Base-by-base conservation (phyloP, 495 filamentous ascomycete genomes). In the Lichenothelia convexa region DNA sequence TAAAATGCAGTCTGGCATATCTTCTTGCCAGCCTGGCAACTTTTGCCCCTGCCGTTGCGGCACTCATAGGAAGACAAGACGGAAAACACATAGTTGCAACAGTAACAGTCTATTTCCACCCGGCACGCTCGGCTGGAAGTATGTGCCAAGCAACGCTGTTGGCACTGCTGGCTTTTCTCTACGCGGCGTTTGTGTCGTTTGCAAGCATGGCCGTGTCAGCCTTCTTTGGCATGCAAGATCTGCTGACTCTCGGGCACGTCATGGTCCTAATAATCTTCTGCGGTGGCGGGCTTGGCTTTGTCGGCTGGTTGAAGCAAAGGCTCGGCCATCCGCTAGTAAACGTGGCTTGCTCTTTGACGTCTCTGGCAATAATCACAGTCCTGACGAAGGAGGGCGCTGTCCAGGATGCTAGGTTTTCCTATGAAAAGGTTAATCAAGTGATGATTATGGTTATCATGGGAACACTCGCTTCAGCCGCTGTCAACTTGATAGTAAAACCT, bases 21-120 rank as follows among this genome's bases (percentile, higher is more conserved):
- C 59, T 92, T 4, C 52, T 95, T 15, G 89, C 80, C 7, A 92
- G 83, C 38, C 58, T 93, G 52, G 84, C 75, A 11, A 95, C 89
- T 1, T 93, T 87, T 46, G 73, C 81, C 43, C 70, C 73, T 4
- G 66, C 70, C 3, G 63, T 94, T 33, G 71, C 84, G 3, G 59
- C 62, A 2, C 62, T 78, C 38, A 60, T 97, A 23, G 89, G 89
- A 4, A 67, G 74, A 42, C 79, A 87, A 49, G 87, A 95, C 63
- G 84, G 86, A 17, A 97, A 97, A 54, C 89, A 95, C 57, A 75
- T 95, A 61, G 86, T 93, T 26, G 81, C 84, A 32, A 91, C 85
- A 2, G 70, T 93, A 33, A 83, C 80, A 15, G 86, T 93, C 7
- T 97, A 94, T 47, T 97, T 95, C 56, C 86, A 97, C 55, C 87